Percentiles rank a stretch among this genome's conserved stretches.
These are phyloP conservation scores for Alternaria viburni DNA, from an alignment of 2,329 filamentous ascomycete species.

Conservation along the genomic window DNA sequence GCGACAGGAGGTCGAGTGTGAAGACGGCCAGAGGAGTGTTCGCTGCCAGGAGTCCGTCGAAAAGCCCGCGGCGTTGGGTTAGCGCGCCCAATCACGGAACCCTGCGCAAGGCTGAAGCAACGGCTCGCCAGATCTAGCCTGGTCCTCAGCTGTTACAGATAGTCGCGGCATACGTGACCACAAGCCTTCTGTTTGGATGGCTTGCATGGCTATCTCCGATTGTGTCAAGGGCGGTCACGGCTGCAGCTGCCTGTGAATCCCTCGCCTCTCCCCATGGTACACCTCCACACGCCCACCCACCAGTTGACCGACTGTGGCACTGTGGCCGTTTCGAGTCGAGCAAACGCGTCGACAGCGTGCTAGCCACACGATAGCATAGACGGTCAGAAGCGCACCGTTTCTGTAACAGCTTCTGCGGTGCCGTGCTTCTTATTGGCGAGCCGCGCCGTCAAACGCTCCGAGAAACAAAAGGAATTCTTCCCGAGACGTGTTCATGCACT, in stretches of 20 bases:
- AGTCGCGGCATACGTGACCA: neutral
- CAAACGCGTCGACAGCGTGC: conserved; percentile 2
- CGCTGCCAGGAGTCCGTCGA: conserved; percentile 13
- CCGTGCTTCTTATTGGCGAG: conserved; percentile 4
- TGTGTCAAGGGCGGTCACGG: neutral
- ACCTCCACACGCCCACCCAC: conserved; percentile 3
- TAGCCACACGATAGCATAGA: neutral
- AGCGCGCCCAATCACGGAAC: conserved; percentile 23
- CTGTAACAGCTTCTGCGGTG: conserved; percentile 11
- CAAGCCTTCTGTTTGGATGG: neutral
- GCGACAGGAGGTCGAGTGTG: conserved; percentile 1
- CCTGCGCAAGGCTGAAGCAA: conserved; percentile 28
- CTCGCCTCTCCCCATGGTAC: neutral
- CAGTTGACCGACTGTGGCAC: conserved; percentile 9
- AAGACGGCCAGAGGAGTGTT: conserved; percentile 14
- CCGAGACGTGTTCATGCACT: conserved; percentile 10
- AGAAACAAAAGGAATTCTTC: conserved; percentile 17
- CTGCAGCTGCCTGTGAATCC: neutral
- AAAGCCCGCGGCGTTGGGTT: conserved; percentile 14
- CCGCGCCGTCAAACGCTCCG: conserved; percentile 9
- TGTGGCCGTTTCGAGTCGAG: conserved; percentile 15
- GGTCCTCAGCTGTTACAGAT: conserved; percentile 11
- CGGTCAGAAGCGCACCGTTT: neutral
- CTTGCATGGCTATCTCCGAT: neutral
- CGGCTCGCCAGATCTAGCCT: conserved; percentile 18